phyloP scores from a whole-genome alignment of 2,329 filamentous ascomycete species.

The Ophiosphaerella herpotricha region DNA sequence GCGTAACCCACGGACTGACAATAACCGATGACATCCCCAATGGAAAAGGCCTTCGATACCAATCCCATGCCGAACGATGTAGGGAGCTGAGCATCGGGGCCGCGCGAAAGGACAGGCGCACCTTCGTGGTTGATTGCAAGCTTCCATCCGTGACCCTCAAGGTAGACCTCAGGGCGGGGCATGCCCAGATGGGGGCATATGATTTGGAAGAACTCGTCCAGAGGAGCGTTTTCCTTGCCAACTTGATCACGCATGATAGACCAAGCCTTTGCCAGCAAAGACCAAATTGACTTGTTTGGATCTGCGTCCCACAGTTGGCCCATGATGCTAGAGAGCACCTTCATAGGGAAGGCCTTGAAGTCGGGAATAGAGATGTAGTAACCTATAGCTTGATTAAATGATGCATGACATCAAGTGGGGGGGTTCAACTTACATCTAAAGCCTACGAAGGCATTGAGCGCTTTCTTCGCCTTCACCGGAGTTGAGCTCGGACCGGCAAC shows the following conservation, averaged over 20 bases:
- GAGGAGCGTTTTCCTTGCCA: slow-evolving; percentile 52
- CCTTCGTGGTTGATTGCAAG: slow-evolving; percentile 39
- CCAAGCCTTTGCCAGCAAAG: slow-evolving; percentile 60
- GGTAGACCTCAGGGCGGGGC: slow-evolving; percentile 52
- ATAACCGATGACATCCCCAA: slow-evolving; percentile 40
- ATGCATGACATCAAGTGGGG: neutral
- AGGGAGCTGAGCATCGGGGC: slow-evolving; percentile 11
- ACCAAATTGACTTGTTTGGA: slow-evolving; percentile 57
- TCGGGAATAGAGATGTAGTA: slow-evolving; percentile 51
- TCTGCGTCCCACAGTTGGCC: slow-evolving; percentile 57
- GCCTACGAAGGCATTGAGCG: slow-evolving; percentile 45
- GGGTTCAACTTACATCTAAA: slow-evolving; percentile 36
- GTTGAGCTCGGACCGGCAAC: slow-evolving; percentile 3
- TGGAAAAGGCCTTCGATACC: slow-evolving; percentile 34
- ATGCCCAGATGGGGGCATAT: slow-evolving; percentile 55
- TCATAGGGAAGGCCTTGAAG: slow-evolving; percentile 57
- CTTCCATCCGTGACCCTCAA: slow-evolving; percentile 54
- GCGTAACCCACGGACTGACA: slow-evolving; percentile 33
- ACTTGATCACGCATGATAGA: slow-evolving; percentile 58
- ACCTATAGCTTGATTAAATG: slow-evolving; percentile 45
- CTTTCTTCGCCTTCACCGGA: slow-evolving; percentile 25
- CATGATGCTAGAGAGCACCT: slow-evolving; percentile 57
- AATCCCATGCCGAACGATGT: slow-evolving; percentile 18
- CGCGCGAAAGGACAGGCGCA: slow-evolving; percentile 18
- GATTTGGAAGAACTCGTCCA: slow-evolving; percentile 55